phyloP scores from a whole-genome alignment of 2,329 filamentous ascomycete species.

The Sordariomycetes sp. region DNA sequence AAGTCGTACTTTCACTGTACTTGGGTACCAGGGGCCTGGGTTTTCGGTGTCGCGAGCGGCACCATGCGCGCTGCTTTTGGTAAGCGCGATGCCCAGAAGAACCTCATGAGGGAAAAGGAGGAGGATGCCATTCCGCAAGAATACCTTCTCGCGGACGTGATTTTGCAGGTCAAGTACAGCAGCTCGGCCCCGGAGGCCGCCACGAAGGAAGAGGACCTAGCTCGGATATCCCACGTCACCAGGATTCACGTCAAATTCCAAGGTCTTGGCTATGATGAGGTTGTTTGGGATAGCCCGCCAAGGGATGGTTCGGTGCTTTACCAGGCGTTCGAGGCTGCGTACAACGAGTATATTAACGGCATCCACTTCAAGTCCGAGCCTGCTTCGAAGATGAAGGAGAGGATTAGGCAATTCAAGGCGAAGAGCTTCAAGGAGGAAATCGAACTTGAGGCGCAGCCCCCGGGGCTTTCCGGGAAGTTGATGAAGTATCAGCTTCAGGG shows the following conservation, averaged over 20 bases:
- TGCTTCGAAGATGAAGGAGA: slow-evolving; percentile 47
- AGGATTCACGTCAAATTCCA: slow-evolving; percentile 81
- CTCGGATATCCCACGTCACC: slow-evolving; percentile 57
- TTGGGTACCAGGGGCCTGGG: slow-evolving; percentile 87
- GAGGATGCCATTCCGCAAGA: slow-evolving; percentile 81
- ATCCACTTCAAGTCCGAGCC: slow-evolving; percentile 51
- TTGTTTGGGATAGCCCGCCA: slow-evolving; percentile 80
- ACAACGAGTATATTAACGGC: slow-evolving; percentile 73
- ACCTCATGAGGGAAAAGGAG: slow-evolving; percentile 49
- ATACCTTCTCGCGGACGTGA: slow-evolving; percentile 71
- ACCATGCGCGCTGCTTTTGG: slow-evolving; percentile 63
- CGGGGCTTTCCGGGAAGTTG: slow-evolving; percentile 61
- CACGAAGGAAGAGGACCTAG: slow-evolving; percentile 56
- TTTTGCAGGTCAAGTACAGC: slow-evolving; percentile 62
- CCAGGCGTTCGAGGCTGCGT: slow-evolving; percentile 69
- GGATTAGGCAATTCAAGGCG: slow-evolving; percentile 53
- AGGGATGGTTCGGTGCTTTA: slow-evolving; percentile 51
- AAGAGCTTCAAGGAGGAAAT: slow-evolving; percentile 40
- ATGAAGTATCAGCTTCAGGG: slow-evolving; percentile 94
- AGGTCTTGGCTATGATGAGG: slow-evolving; percentile 80
- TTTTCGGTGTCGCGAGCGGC: slow-evolving; percentile 54
- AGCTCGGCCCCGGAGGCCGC: slow-evolving; percentile 31
- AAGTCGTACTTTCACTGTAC: slow-evolving; percentile 69
- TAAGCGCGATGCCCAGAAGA: slow-evolving; percentile 50
- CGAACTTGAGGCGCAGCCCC: slow-evolving; percentile 59